These are phyloP conservation scores for Viola odorata DNA, from an alignment of 345 rosid genomes.

Conservation along the genomic window DNA sequence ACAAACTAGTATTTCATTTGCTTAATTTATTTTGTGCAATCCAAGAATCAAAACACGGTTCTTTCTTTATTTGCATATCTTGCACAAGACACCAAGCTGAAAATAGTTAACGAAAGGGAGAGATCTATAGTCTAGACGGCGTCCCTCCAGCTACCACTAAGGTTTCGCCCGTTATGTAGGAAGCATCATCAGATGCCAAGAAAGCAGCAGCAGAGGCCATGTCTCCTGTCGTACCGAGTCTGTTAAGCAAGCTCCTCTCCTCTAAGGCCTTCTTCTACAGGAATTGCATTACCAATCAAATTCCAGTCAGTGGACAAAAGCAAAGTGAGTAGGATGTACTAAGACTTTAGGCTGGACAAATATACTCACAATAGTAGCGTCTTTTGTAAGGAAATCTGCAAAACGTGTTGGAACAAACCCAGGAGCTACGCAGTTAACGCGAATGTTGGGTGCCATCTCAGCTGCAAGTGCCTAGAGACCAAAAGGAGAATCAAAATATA, in stretches of 20 bases:
- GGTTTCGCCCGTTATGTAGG: slow-evolving; percentile 72
- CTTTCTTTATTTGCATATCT: too few species aligned
- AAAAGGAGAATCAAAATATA: neutral
- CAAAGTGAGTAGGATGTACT: neutral
- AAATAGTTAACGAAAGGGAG: neutral
- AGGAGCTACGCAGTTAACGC: slow-evolving; percentile 82
- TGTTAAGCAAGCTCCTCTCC: slow-evolving; percentile 55
- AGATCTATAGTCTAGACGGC: slow-evolving; percentile 61
- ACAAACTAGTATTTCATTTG: too few species aligned
- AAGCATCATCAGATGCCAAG: slow-evolving; percentile 76
- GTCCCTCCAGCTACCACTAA: slow-evolving; percentile 76
- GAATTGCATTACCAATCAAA: neutral
- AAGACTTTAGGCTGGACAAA: neutral
- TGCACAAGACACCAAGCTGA: too few species aligned
- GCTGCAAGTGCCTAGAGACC: slow-evolving; percentile 67
- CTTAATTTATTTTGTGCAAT: too few species aligned
- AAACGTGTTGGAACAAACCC: slow-evolving; percentile 89
- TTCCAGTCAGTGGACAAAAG: neutral
- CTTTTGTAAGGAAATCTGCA: slow-evolving; percentile 49
- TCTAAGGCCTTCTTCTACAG: slow-evolving; percentile 45
- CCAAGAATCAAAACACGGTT: too few species aligned
- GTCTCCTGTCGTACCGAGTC: slow-evolving; percentile 67
- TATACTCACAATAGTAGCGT: slow-evolving; percentile 42
- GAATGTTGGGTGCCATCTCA: slow-evolving; percentile 76
- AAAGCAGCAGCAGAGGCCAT: slow-evolving; percentile 76